Percentiles rank a stretch among this genome's conserved stretches.
Conservation (phyloP, 1,139 yeast genomes). For the Tardiomyces digboiensis region DNA sequence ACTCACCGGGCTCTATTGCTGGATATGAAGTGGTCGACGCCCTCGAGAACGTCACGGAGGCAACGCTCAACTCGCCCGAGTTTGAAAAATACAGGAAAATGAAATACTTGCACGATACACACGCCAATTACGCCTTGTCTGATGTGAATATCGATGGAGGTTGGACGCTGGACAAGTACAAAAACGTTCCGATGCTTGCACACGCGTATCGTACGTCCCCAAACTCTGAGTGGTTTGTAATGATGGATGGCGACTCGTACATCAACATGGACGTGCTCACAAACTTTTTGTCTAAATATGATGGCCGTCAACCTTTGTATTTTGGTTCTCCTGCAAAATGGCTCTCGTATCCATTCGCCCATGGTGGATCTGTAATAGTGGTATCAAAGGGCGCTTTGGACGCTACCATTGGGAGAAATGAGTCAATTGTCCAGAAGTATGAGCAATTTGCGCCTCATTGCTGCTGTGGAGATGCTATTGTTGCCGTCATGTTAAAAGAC, state of each 20-base stretch:
- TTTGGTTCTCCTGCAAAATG: conserved; percentile 15
- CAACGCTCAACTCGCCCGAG: not conserved
- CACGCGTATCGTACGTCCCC: conserved; percentile 15
- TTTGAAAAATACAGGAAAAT: conserved; percentile 19
- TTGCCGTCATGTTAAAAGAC: conserved; percentile 14
- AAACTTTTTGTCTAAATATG: conserved; percentile 11
- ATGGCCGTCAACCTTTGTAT: conserved; percentile 15
- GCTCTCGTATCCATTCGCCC: conserved; percentile 14
- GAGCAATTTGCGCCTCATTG: conserved; percentile 10
- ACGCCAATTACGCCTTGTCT: conserved; percentile 14
- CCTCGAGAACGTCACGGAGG: conserved; percentile 18
- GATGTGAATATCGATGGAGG: conserved; percentile 15
- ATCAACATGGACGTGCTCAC: conserved; percentile 15
- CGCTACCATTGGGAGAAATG: conserved; percentile 13
- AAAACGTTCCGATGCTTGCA: conserved; percentile 13
- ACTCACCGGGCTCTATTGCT: conserved; percentile 22
- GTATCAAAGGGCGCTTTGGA: conserved; percentile 18
- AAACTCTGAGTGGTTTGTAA: conserved; percentile 18
- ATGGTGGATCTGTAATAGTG: conserved; percentile 22
- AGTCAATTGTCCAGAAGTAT: conserved; percentile 8
- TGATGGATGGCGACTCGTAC: conserved; percentile 23
- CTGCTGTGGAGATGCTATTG: conserved; percentile 21
- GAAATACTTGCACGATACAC: conserved; percentile 16
- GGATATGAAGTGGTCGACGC: conserved; percentile 26
- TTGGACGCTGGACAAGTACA: conserved; percentile 14